Evolutionary conservation across 768 basidiomycete species (phyloP), one percentile per base, ranked within the genome.

Genomic region (Agrocybe pediades): DNA sequence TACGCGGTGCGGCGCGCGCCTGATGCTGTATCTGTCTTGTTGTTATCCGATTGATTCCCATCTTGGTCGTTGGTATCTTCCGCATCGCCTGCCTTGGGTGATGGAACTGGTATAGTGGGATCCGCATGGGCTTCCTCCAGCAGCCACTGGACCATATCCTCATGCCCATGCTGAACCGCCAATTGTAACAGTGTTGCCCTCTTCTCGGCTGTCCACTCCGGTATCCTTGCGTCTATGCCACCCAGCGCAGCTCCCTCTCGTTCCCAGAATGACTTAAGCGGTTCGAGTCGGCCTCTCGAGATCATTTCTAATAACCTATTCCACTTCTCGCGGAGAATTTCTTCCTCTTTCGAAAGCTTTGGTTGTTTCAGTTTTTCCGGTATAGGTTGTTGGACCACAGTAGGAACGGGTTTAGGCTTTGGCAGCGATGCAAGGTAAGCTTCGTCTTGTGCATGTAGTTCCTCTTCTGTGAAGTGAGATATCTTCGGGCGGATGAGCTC

Each of bases 391-490:
- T n/a, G 71, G 39, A 50, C 56, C 8, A 68, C 55, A 0, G 74
- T 53, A 9, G 84, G 83, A 8, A 66, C 68, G 1, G 76, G 73
- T 65, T 83, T 92, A 1, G 91, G 86, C 66, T 91, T 91, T 2
- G 93, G 94, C 11, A 96, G 81, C 0, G 94, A 94, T 1, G 92
- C 87, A 19, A 96, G 81, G 66, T 91, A 94, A 0, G 87, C 89
- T 59, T 95, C 92, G 65, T 99, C 97, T 61, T 94, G 90, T 8
- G 79, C 86, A 21, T 80, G 84, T 19, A 99, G 84, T 1, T 81
- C 86, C 6, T 91, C 90, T 66, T 94, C 92, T 0, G 95, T 92
- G 20, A 95, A 75, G 61, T 92, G 88, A 0, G 96, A 88, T 2
- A 88, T 73, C 70, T 98, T 98, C 62, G 86, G 86, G 21, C 84